Conservation (phyloP, 2,329 filamentous ascomycete genomes). For the Calycina herbarum region DNA sequence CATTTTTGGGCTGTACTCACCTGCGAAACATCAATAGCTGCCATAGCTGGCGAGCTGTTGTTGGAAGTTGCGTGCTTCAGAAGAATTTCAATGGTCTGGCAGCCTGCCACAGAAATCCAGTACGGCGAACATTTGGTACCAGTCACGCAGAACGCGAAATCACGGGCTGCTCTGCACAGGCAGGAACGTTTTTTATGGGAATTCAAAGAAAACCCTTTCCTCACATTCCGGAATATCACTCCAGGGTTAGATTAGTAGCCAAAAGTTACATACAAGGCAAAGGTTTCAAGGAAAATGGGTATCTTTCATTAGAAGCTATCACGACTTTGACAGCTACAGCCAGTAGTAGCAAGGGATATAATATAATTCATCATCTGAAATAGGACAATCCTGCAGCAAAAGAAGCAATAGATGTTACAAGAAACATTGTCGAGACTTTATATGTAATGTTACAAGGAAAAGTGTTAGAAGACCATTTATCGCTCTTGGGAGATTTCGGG, state of each 20-base stretch:
- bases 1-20: slow-evolving; percentile 32
- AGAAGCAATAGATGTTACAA: background rate
- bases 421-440: slow-evolving; percentile 5
- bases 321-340: background rate
- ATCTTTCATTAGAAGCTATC: slow-evolving; percentile 11
- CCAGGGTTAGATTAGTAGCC: too few relatives aligned
- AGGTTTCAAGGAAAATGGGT: background rate
- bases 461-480: background rate
- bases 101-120: background rate
- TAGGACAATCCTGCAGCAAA: background rate
- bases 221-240: too few relatives aligned
- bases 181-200: too few relatives aligned
- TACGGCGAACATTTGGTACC: slow-evolving; percentile 4
- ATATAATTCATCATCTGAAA: background rate
- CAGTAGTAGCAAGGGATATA: background rate
- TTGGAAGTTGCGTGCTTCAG: background rate
- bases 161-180: background rate
- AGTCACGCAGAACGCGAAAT: slow-evolving; percentile 3
- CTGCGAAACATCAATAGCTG: slow-evolving; percentile 41
- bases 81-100: background rate
- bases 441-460: slow-evolving; percentile 3
- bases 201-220: too few relatives aligned
- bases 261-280: background rate
- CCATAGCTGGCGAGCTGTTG: slow-evolving; percentile 17
- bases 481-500: background rate